Conservation (phyloP, 2,329 filamentous ascomycete species). For the Pestalotiopsis sp. region DNA sequence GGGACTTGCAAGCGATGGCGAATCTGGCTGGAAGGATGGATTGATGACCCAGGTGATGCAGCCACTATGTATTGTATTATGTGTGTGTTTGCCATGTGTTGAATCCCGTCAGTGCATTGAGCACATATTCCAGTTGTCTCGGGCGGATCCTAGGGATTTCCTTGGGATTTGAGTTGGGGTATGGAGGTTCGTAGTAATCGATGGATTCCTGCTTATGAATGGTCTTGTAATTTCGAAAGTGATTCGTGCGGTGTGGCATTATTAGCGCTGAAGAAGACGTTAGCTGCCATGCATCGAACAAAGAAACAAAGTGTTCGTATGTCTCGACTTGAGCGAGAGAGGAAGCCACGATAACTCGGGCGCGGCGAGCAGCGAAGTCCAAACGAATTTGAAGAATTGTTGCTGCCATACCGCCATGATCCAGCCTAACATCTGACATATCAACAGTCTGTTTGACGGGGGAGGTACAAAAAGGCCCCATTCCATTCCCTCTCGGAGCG, state of each 20-base stretch:
- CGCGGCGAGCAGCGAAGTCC: background rate
- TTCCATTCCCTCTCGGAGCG: background rate
- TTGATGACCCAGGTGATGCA: background rate
- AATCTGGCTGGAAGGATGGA: background rate
- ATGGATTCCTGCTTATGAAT: background rate
- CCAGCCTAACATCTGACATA: background rate
- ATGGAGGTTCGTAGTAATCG: background rate
- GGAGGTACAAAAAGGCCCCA: background rate
- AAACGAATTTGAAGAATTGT: background rate
- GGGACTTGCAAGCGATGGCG: background rate
- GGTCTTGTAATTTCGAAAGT: background rate
- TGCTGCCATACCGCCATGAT: background rate
- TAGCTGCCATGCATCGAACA: background rate
- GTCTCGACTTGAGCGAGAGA: background rate
- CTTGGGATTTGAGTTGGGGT: background rate
- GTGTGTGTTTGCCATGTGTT: background rate
- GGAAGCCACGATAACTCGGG: background rate
- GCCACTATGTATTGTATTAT: background rate
- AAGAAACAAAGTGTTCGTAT: background rate
- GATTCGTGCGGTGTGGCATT: background rate
- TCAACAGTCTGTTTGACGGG: background rate
- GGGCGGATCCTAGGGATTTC: background rate
- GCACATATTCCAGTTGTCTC: background rate
- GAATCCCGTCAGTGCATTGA: background rate
- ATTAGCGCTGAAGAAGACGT: background rate